Evolutionary conservation across 2,329 filamentous ascomycete species (phyloP).

Genomic region (Cylindrodendrum hubeiense): DNA sequence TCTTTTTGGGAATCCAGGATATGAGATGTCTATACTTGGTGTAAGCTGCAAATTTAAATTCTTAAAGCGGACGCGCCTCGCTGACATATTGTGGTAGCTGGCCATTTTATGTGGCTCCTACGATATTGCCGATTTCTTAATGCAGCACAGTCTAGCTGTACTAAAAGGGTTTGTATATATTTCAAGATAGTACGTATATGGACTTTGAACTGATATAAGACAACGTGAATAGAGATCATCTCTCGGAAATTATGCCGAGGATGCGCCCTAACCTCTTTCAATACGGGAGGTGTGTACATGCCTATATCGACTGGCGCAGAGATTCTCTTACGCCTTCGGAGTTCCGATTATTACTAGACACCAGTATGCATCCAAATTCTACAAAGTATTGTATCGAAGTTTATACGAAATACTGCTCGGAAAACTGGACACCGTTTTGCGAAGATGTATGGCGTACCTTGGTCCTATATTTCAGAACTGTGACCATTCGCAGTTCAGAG

Average conservation of each 20-base stretch:
- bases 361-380: rapidly evolving
- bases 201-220: not conserved
- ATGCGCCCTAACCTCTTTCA: too few species aligned
- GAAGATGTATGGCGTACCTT: not conserved
- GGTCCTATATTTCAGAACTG: not conserved
- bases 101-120: not conserved
- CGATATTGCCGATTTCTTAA: not conserved
- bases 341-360: not conserved
- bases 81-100: not conserved
- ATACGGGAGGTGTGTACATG: not conserved
- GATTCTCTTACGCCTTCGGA: not conserved
- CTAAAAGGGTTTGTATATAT: not conserved
- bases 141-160: not conserved
- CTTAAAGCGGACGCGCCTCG: rapidly evolving
- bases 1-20: not conserved
- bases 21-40: not conserved
- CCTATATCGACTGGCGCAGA: not conserved
- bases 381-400: not conserved
- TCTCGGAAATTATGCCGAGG: not conserved
- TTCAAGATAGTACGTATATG: not conserved
- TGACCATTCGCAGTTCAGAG: not conserved
- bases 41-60: not conserved
- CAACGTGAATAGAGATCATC: not conserved
- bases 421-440: not conserved
- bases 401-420: not conserved